Evolutionary conservation across 2,329 filamentous ascomycete species (phyloP).

Genomic region (Westerdykella sp.): DNA sequence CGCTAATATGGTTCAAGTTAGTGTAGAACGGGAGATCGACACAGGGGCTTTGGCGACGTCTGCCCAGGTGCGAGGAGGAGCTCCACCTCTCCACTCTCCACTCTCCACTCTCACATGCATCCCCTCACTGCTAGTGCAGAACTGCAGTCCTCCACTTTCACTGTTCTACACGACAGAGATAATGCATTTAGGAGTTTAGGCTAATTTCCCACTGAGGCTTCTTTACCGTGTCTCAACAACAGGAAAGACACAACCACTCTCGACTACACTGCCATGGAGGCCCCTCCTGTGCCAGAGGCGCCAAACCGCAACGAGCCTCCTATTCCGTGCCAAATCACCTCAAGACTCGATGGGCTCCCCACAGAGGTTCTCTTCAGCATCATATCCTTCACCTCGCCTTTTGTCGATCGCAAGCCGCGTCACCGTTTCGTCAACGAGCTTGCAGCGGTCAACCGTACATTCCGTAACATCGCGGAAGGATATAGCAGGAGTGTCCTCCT

Average conservation of each 20-base stretch:
- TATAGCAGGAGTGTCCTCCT: conserved; percentile 22
- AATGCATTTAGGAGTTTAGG: neutral
- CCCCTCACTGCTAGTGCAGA: too few species aligned
- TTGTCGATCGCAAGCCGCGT: neutral
- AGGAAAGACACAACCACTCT: neutral
- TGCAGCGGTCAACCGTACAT: conserved; percentile 18
- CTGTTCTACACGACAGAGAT: neutral
- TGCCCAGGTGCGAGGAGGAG: too few species aligned
- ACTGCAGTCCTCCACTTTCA: too few species aligned
- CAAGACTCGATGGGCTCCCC: conserved; percentile 17
- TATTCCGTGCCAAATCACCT: neutral
- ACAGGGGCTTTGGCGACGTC: too few species aligned
- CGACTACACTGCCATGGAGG: neutral
- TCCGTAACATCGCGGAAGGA: conserved; percentile 23
- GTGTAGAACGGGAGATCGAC: too few species aligned
- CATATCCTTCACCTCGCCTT: conserved; percentile 16
- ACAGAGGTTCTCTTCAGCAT: conserved; percentile 25
- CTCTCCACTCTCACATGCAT: too few species aligned
- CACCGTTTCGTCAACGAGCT: conserved; percentile 5
- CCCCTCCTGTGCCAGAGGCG: neutral
- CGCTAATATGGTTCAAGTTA: too few species aligned
- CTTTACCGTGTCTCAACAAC: neutral
- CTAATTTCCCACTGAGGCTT: neutral
- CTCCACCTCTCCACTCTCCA: too few species aligned
- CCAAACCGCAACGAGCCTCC: neutral